These are phyloP conservation scores for Primulina eburnea DNA, from an alignment of 257 asterid genomes.

Conservation along the genomic window DNA sequence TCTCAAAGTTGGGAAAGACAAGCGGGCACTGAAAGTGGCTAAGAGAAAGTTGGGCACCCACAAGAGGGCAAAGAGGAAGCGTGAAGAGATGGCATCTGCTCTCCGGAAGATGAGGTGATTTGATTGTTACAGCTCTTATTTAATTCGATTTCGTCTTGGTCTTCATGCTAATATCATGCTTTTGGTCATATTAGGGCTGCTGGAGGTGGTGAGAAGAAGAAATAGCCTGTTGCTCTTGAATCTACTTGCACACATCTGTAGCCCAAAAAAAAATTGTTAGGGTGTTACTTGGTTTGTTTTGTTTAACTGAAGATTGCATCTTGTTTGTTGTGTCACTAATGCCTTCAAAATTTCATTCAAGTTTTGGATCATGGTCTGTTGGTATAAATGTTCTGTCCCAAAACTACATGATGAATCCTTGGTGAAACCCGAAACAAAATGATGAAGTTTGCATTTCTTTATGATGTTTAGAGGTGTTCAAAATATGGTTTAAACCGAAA, in stretches of 20 bases:
- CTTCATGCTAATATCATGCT: background rate
- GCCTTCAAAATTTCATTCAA: background rate
- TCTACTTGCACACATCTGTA: constrained; percentile 6
- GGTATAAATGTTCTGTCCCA: too few relatives aligned
- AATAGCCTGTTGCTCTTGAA: constrained; percentile 13
- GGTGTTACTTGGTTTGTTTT: background rate
- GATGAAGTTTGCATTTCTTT: too few relatives aligned
- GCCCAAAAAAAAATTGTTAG: constrained; percentile 2
- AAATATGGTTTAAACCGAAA: too few relatives aligned
- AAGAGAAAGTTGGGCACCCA: constrained; percentile 56
- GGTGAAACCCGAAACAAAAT: background rate
- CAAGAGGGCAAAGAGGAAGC: constrained; percentile 57
- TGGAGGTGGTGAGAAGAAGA: constrained; percentile 44
- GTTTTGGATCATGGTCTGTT: background rate
- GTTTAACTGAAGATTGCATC: background rate
- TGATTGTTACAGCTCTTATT: background rate
- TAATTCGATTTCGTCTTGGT: background rate
- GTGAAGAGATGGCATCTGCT: constrained; percentile 54
- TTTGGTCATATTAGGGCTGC: constrained; percentile 27
- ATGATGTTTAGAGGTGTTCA: too few relatives aligned
- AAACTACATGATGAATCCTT: background rate
- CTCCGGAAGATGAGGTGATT: constrained; percentile 50
- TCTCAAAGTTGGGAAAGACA: constrained; percentile 55
- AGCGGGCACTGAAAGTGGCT: constrained; percentile 49
- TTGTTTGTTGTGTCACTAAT: background rate